Conservation (phyloP, 257 asterid species). For the Coffea eugenioides region DNA sequence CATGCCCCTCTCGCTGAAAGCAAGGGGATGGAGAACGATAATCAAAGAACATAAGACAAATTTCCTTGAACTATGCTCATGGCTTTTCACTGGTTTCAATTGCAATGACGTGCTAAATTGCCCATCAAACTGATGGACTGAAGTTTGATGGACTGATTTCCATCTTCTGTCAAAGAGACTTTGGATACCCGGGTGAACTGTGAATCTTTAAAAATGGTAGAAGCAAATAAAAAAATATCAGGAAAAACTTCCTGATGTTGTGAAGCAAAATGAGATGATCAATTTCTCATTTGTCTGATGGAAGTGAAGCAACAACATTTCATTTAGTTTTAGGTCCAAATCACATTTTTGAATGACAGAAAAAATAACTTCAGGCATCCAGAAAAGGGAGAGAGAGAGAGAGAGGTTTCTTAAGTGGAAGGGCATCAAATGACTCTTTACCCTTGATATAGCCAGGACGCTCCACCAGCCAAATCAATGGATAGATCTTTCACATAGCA, state of each 20-base stretch:
- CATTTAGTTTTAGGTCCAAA: too few species aligned
- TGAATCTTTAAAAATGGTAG: too few species aligned
- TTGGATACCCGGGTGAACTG: too few species aligned
- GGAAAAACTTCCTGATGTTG: too few species aligned
- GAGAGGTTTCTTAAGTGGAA: constrained; percentile 12
- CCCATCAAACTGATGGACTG: not conserved
- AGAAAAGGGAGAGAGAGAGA: not conserved
- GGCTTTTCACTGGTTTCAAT: not conserved
- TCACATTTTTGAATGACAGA: too few species aligned
- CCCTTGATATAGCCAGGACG: constrained; percentile 99
- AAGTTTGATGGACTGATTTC: not conserved
- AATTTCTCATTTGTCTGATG: too few species aligned
- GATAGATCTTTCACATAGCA: constrained; percentile 67
- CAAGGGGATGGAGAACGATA: not conserved
- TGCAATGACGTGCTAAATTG: not conserved
- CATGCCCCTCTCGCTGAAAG: not conserved
- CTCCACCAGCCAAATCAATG: constrained; percentile 87
- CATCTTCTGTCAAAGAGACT: not conserved
- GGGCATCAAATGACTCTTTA: constrained; percentile 25
- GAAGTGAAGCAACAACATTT: too few species aligned
- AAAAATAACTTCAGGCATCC: too few species aligned
- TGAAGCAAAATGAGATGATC: too few species aligned
- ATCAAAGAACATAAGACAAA: not conserved
- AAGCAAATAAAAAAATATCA: too few species aligned
- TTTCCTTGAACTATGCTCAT: not conserved